Base-by-base conservation (phyloP, 1,284 basidiomycete genomes). In the Retiboletus flavoniger region DNA sequence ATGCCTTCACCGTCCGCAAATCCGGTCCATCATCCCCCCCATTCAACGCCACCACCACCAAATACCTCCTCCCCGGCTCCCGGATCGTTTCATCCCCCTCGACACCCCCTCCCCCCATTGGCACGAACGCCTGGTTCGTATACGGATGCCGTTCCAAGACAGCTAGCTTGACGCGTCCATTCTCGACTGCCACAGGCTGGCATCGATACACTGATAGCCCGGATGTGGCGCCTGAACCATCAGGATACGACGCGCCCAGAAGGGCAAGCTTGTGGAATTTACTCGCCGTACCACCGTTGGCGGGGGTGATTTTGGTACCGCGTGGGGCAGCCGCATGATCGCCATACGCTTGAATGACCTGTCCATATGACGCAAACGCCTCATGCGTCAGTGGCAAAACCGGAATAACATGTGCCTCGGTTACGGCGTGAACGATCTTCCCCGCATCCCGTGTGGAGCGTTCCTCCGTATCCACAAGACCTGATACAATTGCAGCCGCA, bases 261-360 rank as follows among this genome's bases (percentile, higher is more conserved):
- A 84, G 74, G 2, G 90, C 82, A 26, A 97, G 79, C 68, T 93
- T 89, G 75, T 96, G 91, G 74, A 89, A 96, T 73, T 98, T 98
- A 61, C 73, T 79, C 1, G 95, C 95, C 1, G 92, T 91, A 36
- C 90, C 93, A 63, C 84, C 87, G 72, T 98, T 98, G 14, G 92
- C 94, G 19, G 79, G 74, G 3, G 89, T 95, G 45, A 93, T 81
- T 61, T 80, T 81, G 36, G 82, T 82, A 28, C 81, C 83, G 47
- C 81, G 82, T 2, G 87, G 86, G n/a, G 78, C 81, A 11, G 84
- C 80, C 46, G 83, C 72, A 38, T 80, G 77, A 65, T 89, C 84
- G 0, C 76, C 71, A 69, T 91, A 93, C 4, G 87, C 93, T 72
- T 97, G 92, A 48, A 96, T 79, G 51, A 96, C 90, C 58, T 91